These are phyloP conservation scores for Microbotryomycetes sp. DNA, from an alignment of 1,284 basidiomycete genomes.

Conservation along the genomic window DNA sequence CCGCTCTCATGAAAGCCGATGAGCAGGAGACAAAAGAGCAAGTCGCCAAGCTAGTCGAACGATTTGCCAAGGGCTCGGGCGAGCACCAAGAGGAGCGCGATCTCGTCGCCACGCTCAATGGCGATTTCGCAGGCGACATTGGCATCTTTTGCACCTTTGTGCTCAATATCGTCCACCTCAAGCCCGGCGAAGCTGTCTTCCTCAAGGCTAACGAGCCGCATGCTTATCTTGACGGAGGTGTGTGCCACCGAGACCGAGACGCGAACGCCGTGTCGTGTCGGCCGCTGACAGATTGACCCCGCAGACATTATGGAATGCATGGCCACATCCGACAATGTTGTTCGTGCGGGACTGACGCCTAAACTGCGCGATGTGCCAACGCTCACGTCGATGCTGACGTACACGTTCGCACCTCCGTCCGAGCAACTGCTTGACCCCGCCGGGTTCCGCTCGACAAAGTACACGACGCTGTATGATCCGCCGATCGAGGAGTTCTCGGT, in stretches of 20 bases:
- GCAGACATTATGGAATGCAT: constrained; percentile 94
- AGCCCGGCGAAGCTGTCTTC: constrained; percentile 85
- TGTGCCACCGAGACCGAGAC: constrained; percentile 23
- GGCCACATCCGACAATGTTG: constrained; percentile 98
- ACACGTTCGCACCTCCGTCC: constrained; percentile 59
- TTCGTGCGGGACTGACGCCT: constrained; percentile 94
- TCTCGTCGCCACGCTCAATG: constrained; percentile 63
- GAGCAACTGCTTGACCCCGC: constrained; percentile 62
- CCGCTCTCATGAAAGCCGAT: constrained; percentile 70
- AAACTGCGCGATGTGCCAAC: constrained; percentile 91
- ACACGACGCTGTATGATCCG: constrained; percentile 72
- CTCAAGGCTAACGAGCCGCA: constrained; percentile 94
- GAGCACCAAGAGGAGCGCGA: constrained; percentile 45
- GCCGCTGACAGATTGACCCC: not conserved
- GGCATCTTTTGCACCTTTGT: constrained; percentile 89
- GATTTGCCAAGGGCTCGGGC: constrained; percentile 51
- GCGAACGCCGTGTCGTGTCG: not conserved
- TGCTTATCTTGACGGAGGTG: constrained; percentile 87
- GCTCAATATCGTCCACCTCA: constrained; percentile 74
- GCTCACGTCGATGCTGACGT: constrained; percentile 80
- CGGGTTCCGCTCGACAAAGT: constrained; percentile 45
- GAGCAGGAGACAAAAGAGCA: constrained; percentile 50
- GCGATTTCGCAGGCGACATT: constrained; percentile 87
- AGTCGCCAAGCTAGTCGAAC: constrained; percentile 53
- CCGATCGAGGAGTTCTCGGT: constrained; percentile 93